Base-by-base conservation (phyloP, 2,329 filamentous ascomycete genomes). In the Colletotrichum siamense region DNA sequence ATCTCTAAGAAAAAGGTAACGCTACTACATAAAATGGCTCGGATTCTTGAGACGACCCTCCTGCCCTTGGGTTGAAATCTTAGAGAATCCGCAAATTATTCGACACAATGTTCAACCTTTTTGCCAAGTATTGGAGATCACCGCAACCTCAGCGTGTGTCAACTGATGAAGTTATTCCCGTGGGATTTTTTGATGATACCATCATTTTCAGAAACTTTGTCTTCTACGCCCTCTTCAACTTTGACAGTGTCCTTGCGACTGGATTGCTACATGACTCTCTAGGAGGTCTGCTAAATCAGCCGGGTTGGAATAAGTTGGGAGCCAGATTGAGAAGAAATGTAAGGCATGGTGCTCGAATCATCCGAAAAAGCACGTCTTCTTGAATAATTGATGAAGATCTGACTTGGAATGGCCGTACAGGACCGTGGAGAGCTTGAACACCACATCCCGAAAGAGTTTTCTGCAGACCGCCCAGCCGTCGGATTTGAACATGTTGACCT, bases 371-470 rank as follows among this genome's bases (percentile, higher is more conserved):
- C 4, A 15, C 4, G 16, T 18, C 8, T 16, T 18, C 3, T 65
- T 13, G 6, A 5, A 6, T 3, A 9, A 59, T 28, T 16, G 13
- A 16, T 5, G 22, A 24, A 6, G 13, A 26, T 59, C 55, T 59
- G 55, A 59, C 55, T 59, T 59, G 5, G 6, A 13, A 52, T 52
- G 44, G 10, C n/a, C 15, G 8, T 2, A 16, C 6, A 81, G 80
- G 69, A 71, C 18, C 69, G 77, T 30, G 80, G 78, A n/a, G 80
- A 80, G 65, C 81, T 88, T 4, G 86, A 88, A 77, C 85, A 87
- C 69, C 86, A 88, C 67, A 81, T 88, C 49, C 86, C 87, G 1
- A 77, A 76, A 12, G 30, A 77, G 8, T 88, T 84, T 75, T 83
- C 80, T 8, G 71, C 79, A 9, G 78, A 83, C 3, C 81, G 86